Base-by-base conservation (phyloP, 768 basidiomycete genomes). In the Boletales sp. region DNA sequence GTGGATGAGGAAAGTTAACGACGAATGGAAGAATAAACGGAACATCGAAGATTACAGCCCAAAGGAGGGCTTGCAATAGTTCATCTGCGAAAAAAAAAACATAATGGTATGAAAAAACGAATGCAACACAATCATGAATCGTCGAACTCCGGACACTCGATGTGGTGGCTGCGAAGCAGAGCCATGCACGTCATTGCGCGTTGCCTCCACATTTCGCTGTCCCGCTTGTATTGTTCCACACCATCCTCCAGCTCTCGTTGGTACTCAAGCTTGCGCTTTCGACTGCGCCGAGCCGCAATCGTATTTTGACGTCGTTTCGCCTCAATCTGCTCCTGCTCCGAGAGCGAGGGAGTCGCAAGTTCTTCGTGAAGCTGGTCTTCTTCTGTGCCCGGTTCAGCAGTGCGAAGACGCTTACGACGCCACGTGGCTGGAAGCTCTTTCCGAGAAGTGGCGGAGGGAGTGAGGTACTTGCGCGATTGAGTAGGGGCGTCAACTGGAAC, bases 251-350 rank as follows among this genome's bases (percentile, higher is more conserved):
- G 71, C 48, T 79, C 75, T 47, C 79, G 74, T 56, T 85, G 77
- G 55, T 91, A 81, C 62, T 81, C 77, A 36, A 83, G 66, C 74
- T 90, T 92, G 50, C 87, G 78, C 72, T 79, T 80, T 17, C 92
- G 78, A 61, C 83, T 86, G 29, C 86, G 79, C 2, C 92, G 80
- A 7, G 93, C 93, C 0, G 92, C 91, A 5, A 92, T 68, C 3
- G 92, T 93, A 58, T 95, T 95, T 69, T 85, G 83, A 9, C 84
- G 77, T 29, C 92, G 81, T 73, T 92, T 93, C 38, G 77, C 78
- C 58, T 83, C 85, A 55, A 88, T 87, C 56, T 84, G 83, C 62
- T 86, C 81, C 59, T 81, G 71, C 58, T 82, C 81, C 1, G 78
- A 75, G 3, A 76, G 69, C 0, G 77, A 72, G 12, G 79, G 73